Percentiles rank a stretch among this genome's conserved stretches.
Conservation (phyloP, 164 flowering plant species). For the Euptelea pleiosperma region DNA sequence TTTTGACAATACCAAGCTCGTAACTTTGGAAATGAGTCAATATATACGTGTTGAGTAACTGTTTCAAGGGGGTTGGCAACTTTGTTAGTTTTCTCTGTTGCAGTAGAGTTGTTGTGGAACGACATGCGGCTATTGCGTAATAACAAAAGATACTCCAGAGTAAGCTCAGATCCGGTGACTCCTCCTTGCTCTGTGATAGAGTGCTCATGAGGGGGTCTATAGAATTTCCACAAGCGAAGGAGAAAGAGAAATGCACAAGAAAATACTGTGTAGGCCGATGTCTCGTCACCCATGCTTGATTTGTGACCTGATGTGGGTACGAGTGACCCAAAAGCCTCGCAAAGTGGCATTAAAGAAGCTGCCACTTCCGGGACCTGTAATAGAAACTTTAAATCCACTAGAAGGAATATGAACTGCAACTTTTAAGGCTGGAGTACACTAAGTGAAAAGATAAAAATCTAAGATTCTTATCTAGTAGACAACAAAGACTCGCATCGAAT, state of each 20-base stretch:
- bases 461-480: neutral
- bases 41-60: slow-evolving; percentile 45
- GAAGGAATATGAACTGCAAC: neutral
- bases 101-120: slow-evolving; percentile 23
- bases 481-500: neutral
- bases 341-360: slow-evolving; percentile 76
- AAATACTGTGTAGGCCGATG: slow-evolving; percentile 58
- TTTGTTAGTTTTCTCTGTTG: slow-evolving; percentile 21
- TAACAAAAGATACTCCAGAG: slow-evolving; percentile 67
- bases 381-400: slow-evolving; percentile 1
- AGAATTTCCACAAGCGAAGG: slow-evolving; percentile 85
- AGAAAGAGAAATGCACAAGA: slow-evolving; percentile 85
- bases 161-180: slow-evolving; percentile 47
- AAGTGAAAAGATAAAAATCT: neutral
- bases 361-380: slow-evolving; percentile 87
- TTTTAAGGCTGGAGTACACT: neutral
- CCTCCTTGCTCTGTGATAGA: slow-evolving; percentile 36
- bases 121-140: slow-evolving; percentile 53
- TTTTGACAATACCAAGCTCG: slow-evolving; percentile 83
- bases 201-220: slow-evolving; percentile 74
- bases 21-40: slow-evolving; percentile 76
- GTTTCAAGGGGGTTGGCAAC: slow-evolving; percentile 21
- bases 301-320: slow-evolving; percentile 43
- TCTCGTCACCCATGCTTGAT: slow-evolving; percentile 42
- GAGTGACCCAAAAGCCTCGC: slow-evolving; percentile 86